Evolutionary conservation across 2,329 filamentous ascomycete genomes (phyloP), one percentile per base, ranked within the genome.

Genomic region (Madurella fahalii): DNA sequence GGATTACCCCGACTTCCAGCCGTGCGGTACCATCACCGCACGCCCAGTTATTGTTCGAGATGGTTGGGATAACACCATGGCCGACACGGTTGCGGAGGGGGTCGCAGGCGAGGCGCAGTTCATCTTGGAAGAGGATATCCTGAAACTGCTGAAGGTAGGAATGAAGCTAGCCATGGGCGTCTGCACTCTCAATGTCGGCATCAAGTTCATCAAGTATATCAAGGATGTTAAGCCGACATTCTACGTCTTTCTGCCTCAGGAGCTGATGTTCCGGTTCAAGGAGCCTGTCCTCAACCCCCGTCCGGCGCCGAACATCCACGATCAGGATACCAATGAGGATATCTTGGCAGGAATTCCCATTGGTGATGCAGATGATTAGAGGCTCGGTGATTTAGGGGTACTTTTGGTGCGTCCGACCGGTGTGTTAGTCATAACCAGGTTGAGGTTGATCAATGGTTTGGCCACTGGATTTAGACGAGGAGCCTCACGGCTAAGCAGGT

Each of bases 231-330:
- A 80, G 53, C 82, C 82, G 2, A 80, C 79, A 0, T 89, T 87
- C 65, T 83, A 87, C 65, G 79, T 75, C 0, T 82, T 83, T 53
- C 71, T 91, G 25, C 78, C 81, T 1, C 89, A 92, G 66, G 81
- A 86, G 61, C 72, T 88, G 60, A 88, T 92, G 85, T 63, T 76
- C 18, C 69, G 76, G 16, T 91, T 81, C 78, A 88, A 84, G 67
- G 71, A 79, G 20, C 85, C 85, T 0, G 65, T 65, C 2, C 62
- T 62, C 1, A 73, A 73, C 30, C 69, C 76, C 13, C 74, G 78
- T 0, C 74, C 75, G 2, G 71, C 74, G 2, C 76, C 73, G 3
- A 80, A 76, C 1, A 68, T 76, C 2, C 62, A 73, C 11, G 62
- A 77, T 47, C 67, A 63, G 9, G 48, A 45, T 4, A 52, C 48